These are phyloP conservation scores for Magnolia sinica DNA, from an alignment of 164 flowering plant species.

Conservation along the genomic window DNA sequence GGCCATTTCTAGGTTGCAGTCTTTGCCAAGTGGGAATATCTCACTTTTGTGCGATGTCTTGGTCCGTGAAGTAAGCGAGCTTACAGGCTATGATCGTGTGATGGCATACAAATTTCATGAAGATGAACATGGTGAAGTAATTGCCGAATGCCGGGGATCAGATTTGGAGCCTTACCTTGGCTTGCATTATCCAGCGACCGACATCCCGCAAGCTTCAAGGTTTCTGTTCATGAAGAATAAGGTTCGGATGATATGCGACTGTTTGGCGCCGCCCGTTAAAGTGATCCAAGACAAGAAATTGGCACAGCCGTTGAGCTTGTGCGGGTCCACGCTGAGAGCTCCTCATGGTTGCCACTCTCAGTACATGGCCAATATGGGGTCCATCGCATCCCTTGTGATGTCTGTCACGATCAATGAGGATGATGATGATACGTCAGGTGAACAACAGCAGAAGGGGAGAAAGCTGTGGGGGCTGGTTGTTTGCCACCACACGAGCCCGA, in stretches of 20 bases:
- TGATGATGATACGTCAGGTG: slow-evolving; percentile 37
- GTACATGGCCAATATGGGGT: slow-evolving; percentile 78
- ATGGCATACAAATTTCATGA: slow-evolving; percentile 80
- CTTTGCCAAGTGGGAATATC: slow-evolving; percentile 65
- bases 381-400: slow-evolving; percentile 78
- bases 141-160: slow-evolving; percentile 48
- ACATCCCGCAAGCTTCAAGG: slow-evolving; percentile 79
- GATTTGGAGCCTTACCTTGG: slow-evolving; percentile 71
- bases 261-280: slow-evolving; percentile 52
- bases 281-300: slow-evolving; percentile 52
- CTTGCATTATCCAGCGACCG: slow-evolving; percentile 75
- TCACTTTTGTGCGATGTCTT: slow-evolving; percentile 56
- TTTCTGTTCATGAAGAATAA: slow-evolving; percentile 74
- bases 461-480: slow-evolving; percentile 81
- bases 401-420: slow-evolving; percentile 59
- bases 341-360: slow-evolving; percentile 82
- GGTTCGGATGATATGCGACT: slow-evolving; percentile 78
- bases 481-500: slow-evolving; percentile 69
- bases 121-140: slow-evolving; percentile 80
- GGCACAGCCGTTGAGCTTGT: slow-evolving; percentile 50
- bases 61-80: slow-evolving; percentile 59
- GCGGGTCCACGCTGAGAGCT: slow-evolving; percentile 65
- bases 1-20: slow-evolving; percentile 70
- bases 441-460: slow-evolving; percentile 34
- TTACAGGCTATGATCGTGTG: slow-evolving; percentile 71